Conservation (phyloP, 139 green algal genomes). For the Chlorella sp. region DNA sequence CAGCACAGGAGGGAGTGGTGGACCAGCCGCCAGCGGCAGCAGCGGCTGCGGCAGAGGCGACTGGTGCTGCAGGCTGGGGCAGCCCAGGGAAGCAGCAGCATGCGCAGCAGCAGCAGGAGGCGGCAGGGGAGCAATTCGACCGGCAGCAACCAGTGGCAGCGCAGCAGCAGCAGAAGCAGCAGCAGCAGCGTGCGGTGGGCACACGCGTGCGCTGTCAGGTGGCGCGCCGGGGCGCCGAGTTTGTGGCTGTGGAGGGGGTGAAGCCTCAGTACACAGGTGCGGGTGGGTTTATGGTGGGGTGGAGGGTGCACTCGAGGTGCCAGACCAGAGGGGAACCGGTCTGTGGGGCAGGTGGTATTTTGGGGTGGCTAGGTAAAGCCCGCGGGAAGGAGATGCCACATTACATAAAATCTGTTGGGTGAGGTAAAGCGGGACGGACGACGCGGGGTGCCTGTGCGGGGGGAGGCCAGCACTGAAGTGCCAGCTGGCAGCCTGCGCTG, state of each 20-base stretch:
- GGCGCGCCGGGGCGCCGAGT: constrained; percentile 21
- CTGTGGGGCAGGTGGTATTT: no score
- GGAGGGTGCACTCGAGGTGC: neutral
- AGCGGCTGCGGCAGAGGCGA: neutral
- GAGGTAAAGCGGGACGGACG: no score
- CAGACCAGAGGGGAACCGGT: no score
- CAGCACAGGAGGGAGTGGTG: neutral
- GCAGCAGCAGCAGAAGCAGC: neutral
- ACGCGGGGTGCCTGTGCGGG: no score
- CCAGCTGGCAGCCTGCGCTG: no score
- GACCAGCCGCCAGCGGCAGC: neutral
- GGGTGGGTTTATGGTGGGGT: neutral
- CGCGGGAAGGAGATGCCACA: neutral
- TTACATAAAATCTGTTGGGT: neutral
- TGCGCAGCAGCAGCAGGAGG: neutral
- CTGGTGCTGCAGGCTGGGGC: no score
- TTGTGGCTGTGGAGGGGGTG: constrained; percentile 20
- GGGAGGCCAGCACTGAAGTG: no score
- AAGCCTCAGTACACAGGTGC: constrained; percentile 36
- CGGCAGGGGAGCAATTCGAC: no score
- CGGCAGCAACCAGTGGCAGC: neutral
- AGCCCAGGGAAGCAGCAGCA: neutral
- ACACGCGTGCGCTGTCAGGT: neutral
- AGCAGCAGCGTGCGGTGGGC: neutral
- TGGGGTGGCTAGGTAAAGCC: neutral